phyloP scores from a whole-genome alignment of 805 yeast genomes.

The Maudiozyma saulgeensis region DNA sequence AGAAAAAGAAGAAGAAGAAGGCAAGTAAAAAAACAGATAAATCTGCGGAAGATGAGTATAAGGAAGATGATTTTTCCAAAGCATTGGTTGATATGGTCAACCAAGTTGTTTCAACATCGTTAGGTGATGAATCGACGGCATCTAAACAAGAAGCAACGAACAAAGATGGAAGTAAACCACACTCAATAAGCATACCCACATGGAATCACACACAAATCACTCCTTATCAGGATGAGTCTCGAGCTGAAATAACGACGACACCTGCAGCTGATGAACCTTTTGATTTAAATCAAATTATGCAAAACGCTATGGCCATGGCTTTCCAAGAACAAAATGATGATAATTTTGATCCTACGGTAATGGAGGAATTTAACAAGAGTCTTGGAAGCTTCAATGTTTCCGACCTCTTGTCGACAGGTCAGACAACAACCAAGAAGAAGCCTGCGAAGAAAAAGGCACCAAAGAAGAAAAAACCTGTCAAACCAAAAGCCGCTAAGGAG shows the following conservation, averaged over 20 bases:
- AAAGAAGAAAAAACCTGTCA: slow-evolving; percentile 1
- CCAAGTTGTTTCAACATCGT: slow-evolving; percentile 39
- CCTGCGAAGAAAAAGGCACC: neutral
- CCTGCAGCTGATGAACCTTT: slow-evolving; percentile 35
- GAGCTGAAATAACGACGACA: slow-evolving; percentile 2
- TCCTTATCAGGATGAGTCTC: neutral
- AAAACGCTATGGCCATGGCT: slow-evolving; percentile 70
- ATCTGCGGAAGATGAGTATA: slow-evolving; percentile 1
- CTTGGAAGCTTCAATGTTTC: slow-evolving; percentile 11
- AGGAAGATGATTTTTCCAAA: slow-evolving; percentile 36
- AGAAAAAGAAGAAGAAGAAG: slow-evolving; percentile 21
- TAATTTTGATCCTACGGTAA: slow-evolving; percentile 13
- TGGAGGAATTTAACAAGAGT: slow-evolving; percentile 24
- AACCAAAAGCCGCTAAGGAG: slow-evolving; percentile 3
- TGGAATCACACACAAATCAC: slow-evolving; percentile 2
- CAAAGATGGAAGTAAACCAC: neutral
- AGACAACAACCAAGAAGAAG: neutral
- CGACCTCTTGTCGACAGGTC: neutral
- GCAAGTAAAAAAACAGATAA: slow-evolving; percentile 6
- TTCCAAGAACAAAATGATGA: slow-evolving; percentile 38
- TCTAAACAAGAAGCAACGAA: neutral
- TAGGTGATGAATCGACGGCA: slow-evolving; percentile 2
- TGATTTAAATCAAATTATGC: slow-evolving; percentile 65
- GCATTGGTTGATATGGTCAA: slow-evolving; percentile 50
- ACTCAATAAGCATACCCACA: neutral